Percentiles rank a stretch among this genome's conserved stretches.
Evolutionary conservation across 495 filamentous ascomycete species (phyloP).

Genomic region (Podospora australis): DNA sequence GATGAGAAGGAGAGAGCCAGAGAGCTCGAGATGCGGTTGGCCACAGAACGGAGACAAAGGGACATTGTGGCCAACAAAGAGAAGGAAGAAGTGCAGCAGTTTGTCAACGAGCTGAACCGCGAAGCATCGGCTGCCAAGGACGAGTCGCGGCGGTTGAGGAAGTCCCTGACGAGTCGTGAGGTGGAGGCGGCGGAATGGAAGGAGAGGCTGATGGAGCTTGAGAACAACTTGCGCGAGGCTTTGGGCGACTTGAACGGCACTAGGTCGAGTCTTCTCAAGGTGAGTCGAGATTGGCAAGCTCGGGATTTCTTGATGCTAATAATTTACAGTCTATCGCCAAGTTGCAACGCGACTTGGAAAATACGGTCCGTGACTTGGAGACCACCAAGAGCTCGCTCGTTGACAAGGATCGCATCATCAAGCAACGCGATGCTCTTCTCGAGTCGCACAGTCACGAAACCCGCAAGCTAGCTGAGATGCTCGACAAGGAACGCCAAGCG

Average conservation of each 20-base stretch:
- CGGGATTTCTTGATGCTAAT: constrained; percentile 7
- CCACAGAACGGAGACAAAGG: constrained; percentile 74
- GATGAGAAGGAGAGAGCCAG: constrained; percentile 74
- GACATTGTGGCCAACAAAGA: constrained; percentile 79
- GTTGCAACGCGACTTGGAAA: constrained; percentile 80
- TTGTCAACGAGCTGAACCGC: constrained; percentile 78
- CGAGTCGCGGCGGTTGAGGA: constrained; percentile 71
- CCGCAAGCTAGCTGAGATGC: constrained; percentile 74
- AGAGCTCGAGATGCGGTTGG: constrained; percentile 71
- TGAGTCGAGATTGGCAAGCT: constrained; percentile 20
- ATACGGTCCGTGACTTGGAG: constrained; percentile 74
- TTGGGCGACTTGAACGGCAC: constrained; percentile 79
- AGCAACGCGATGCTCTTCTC: constrained; percentile 84
- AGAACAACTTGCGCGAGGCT: constrained; percentile 77
- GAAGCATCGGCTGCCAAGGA: constrained; percentile 79
- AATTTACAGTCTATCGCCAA: constrained; percentile 65
- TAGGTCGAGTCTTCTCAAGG: constrained; percentile 75
- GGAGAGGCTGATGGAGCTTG: constrained; percentile 80
- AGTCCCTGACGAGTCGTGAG: constrained; percentile 74
- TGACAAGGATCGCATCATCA: constrained; percentile 84
- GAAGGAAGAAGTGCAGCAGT: constrained; percentile 69
- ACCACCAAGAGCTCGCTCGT: constrained; percentile 63
- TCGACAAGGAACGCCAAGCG: constrained; percentile 83
- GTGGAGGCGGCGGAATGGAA: constrained; percentile 85
- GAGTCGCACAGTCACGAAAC: constrained; percentile 84